phyloP scores from a whole-genome alignment of 352 stramenopile species.

The Pythium insidiosum region DNA sequence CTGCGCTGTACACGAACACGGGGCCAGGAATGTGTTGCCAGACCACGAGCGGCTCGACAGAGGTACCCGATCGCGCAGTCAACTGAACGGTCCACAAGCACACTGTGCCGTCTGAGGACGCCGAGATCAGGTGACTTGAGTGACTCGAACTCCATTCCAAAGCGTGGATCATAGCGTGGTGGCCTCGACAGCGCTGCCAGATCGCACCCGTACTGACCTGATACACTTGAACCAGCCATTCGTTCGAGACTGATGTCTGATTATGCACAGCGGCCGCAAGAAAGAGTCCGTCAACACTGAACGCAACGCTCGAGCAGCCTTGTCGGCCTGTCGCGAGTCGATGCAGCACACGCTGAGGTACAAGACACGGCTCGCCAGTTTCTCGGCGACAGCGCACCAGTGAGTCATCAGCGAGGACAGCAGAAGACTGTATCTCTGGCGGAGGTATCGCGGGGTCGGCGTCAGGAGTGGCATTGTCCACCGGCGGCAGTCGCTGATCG shows the following conservation, averaged over 20 bases:
- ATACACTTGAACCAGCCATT: conserved; percentile 32
- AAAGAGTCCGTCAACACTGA: conserved; percentile 48
- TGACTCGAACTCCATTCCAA: conserved; percentile 61
- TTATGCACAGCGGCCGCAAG: conserved; percentile 35
- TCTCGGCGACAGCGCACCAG: conserved; percentile 26
- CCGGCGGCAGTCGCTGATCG: background rate
- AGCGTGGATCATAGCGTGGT: conserved; percentile 49
- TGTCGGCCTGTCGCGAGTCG: conserved; percentile 42
- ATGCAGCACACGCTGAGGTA: conserved; percentile 46
- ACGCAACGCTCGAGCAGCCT: conserved; percentile 48
- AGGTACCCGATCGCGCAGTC: background rate
- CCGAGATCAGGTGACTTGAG: too few relatives aligned
- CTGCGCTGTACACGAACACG: conserved; percentile 56
- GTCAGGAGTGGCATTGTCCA: background rate
- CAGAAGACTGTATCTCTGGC: background rate
- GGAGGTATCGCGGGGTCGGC: background rate
- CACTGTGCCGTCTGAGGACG: conserved; percentile 52
- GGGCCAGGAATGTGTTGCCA: conserved; percentile 50
- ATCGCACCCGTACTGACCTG: conserved; percentile 29
- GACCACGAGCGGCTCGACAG: conserved; percentile 8
- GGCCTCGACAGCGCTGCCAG: conserved; percentile 26
- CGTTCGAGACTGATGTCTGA: conserved; percentile 3
- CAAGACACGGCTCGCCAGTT: conserved; percentile 32
- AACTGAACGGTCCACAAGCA: conserved; percentile 27
- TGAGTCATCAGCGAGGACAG: conserved; percentile 1